phyloP scores from a whole-genome alignment of 768 basidiomycete genomes.

The Hericium coralloides region DNA sequence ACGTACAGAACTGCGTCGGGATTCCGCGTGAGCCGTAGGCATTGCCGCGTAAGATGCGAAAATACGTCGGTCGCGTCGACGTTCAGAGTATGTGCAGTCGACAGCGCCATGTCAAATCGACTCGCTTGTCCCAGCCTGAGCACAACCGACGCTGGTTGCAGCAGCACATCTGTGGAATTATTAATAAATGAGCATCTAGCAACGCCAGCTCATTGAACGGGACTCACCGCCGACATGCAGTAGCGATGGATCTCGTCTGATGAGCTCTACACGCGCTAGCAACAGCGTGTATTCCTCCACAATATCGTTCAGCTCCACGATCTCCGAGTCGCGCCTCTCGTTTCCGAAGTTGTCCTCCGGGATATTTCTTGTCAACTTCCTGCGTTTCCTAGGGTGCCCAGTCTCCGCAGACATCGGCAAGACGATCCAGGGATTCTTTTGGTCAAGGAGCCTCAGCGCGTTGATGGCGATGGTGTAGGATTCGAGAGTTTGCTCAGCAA shows the following conservation, averaged over 20 bases:
- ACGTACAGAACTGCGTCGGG: conserved; percentile 52
- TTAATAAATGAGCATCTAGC: conserved; percentile 15
- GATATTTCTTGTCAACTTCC: conserved; percentile 62
- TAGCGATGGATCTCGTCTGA: conserved; percentile 54
- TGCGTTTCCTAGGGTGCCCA: conserved; percentile 59
- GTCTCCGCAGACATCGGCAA: conserved; percentile 41
- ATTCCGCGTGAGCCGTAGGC: conserved; percentile 63
- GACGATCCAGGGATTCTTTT: conserved; percentile 76
- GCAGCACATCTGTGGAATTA: conserved; percentile 33
- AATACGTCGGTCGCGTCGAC: conserved; percentile 89
- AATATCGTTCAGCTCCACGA: conserved; percentile 74
- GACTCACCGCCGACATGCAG: conserved; percentile 57
- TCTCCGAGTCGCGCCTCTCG: conserved; percentile 62
- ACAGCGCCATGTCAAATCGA: conserved; percentile 72
- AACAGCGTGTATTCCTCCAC: conserved; percentile 71
- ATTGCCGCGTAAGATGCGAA: conserved; percentile 64
- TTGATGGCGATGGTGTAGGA: conserved; percentile 86
- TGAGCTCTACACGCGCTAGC: conserved; percentile 68
- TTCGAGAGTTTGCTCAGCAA: conserved; percentile 66
- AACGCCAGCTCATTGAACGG: conserved; percentile 2
- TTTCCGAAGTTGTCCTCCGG: conserved; percentile 63
- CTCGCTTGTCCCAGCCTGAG: conserved; percentile 70
- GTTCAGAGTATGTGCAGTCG: conserved; percentile 62
- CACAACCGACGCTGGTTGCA: conserved; percentile 57
- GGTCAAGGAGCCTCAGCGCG: conserved; percentile 74